Evolutionary conservation across 2,329 filamentous ascomycete genomes (phyloP), one percentile per base, ranked within the genome.

Genomic region (Moelleriella libera): DNA sequence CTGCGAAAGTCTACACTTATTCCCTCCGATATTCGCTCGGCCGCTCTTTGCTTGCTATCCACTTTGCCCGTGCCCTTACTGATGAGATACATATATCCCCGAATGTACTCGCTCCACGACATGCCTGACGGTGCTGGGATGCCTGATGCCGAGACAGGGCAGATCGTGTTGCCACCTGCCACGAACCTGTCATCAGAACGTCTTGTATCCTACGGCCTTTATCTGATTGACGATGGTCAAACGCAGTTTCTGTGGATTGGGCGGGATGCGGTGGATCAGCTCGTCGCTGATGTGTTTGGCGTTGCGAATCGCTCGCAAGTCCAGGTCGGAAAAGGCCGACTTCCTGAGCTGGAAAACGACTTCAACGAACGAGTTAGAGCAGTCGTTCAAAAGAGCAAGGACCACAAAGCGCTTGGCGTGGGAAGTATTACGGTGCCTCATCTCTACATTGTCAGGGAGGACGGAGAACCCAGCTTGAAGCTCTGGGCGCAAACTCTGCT

Each of bases 201-300:
- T 44, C 77, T 98, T 45, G 86, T 88, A 4, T 78, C 88, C 1
- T 95, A 94, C 60, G 92, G 92, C 30, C 71, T 98, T 14, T 98
- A 98, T 65, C 76, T 98, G 49, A 92, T 98, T 57, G 92, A 98
- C 58, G 92, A 98, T 59, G 89, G 89, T 3, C 90, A 96, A 66
- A 96, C 88, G 5, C 92, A 98, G 63, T 98, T 98, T 75, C 68
- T 98, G 44, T 98, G 92, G 92, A 76, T 97, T 21, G 92, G 92
- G 11, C 82, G 89, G 37, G 90, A 98, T 55, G 84, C 90, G 1
- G 88, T 98, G 30, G 88, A 88, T 1, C 88, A 94, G 60, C 75
- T 98, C 32, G 72, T 97, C 41, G 67, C 76, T 46, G 92, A 98
- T 58, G 90, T 97, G 5, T 98, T 98, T 62, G 90, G 88, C 29